Evolutionary conservation across 306 rosid species (phyloP).

Genomic region (Lagenaria siceraria): DNA sequence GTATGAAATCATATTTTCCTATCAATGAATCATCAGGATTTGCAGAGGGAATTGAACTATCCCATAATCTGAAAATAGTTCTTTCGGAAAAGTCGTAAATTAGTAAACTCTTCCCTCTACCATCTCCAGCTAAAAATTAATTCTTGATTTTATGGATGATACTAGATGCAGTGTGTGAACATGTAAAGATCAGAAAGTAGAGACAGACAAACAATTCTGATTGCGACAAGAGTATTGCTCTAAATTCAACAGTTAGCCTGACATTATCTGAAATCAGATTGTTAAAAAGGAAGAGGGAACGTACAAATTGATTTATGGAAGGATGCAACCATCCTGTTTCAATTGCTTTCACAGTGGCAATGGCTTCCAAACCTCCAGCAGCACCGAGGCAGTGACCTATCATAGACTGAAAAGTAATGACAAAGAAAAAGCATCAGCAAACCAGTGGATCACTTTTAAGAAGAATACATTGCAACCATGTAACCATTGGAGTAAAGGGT

Average conservation of each 20-base stretch:
- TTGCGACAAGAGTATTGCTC: not conserved
- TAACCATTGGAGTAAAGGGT: not conserved
- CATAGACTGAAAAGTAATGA: constrained; percentile 66
- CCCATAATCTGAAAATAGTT: too few relatives aligned
- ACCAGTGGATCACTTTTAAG: not conserved
- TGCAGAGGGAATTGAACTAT: too few relatives aligned
- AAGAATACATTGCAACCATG: not conserved
- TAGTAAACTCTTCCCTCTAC: too few relatives aligned
- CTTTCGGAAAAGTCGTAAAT: too few relatives aligned
- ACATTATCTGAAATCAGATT: not conserved
- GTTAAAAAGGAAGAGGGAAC: constrained; percentile 20
- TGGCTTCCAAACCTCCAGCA: constrained; percentile 99
- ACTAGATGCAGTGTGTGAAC: not conserved
- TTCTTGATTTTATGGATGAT: not conserved
- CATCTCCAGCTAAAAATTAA: not conserved
- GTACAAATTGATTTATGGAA: constrained; percentile 83
- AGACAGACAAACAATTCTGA: not conserved
- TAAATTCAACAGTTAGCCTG: not conserved
- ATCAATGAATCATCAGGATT: too few relatives aligned
- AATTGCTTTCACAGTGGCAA: constrained; percentile 93
- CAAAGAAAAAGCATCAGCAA: constrained; percentile 9
- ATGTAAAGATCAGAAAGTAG: not conserved
- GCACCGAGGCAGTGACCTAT: constrained; percentile 99
- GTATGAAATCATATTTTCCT: not conserved
- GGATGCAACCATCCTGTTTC: constrained; percentile 97